Conservation (phyloP, 208 protist genomes). For the Giardia duodenalis region DNA sequence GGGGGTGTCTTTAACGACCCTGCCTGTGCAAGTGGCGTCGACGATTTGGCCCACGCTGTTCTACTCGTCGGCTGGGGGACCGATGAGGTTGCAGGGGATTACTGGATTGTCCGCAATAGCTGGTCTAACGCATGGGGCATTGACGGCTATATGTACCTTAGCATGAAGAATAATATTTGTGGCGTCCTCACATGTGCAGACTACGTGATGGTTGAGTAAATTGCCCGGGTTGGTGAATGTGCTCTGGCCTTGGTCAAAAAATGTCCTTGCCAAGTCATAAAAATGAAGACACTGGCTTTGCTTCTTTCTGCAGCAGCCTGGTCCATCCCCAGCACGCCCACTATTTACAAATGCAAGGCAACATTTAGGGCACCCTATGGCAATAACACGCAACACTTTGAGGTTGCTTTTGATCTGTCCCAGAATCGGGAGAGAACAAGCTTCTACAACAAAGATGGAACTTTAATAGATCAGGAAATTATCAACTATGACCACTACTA, state of each 20-base stretch:
- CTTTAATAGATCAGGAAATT: neutral
- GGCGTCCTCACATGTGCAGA: slow-evolving; percentile 5
- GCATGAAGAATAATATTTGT: neutral
- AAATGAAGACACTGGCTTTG: too few species aligned
- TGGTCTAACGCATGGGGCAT: slow-evolving; percentile 25
- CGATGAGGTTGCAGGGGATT: neutral
- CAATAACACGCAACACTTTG: neutral
- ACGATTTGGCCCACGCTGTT: slow-evolving; percentile 6
- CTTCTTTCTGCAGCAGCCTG: too few species aligned
- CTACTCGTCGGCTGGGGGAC: slow-evolving; percentile 1
- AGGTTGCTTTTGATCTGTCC: neutral
- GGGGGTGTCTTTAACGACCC: slow-evolving; percentile 10
- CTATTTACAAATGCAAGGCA: neutral
- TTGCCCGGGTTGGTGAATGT: too few species aligned
- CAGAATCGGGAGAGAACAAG: neutral
- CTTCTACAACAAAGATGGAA: neutral
- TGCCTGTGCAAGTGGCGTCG: neutral
- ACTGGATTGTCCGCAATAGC: slow-evolving; percentile 21
- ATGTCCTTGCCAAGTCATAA: too few species aligned
- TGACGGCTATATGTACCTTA: slow-evolving; percentile 28
- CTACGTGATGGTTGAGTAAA: neutral
- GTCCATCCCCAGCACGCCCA: too few species aligned
- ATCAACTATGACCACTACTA: neutral
- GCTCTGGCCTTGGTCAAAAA: too few species aligned
- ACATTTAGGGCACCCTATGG: neutral